phyloP scores from a whole-genome alignment of 139 green algal species.

The Picochlorum sp. region DNA sequence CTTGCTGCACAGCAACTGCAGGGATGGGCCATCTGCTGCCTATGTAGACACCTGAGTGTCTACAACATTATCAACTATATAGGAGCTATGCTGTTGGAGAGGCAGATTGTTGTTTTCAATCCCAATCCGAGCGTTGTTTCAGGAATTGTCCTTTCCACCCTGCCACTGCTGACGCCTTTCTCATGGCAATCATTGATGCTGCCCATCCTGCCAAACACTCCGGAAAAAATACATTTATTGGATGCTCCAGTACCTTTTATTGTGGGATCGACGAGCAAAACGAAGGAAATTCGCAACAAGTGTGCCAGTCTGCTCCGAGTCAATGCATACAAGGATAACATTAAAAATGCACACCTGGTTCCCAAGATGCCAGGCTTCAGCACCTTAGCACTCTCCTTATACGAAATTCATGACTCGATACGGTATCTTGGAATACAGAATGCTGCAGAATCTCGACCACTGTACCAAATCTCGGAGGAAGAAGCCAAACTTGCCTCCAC shows the following conservation, averaged over 20 bases:
- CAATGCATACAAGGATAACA: conserved; percentile 79
- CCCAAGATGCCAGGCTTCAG: conserved; percentile 45
- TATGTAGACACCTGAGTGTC: conserved; percentile 68
- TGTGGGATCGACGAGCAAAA: conserved; percentile 82
- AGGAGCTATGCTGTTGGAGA: conserved; percentile 72
- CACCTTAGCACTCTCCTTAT: conserved; percentile 38
- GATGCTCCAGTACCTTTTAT: conserved; percentile 71
- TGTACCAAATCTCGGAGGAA: conserved; percentile 17
- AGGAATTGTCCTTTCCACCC: conserved; percentile 58
- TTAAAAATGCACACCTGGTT: conserved; percentile 38
- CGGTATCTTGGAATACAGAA: conserved; percentile 9
- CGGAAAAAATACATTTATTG: conserved; percentile 32
- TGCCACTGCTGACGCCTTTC: conserved; percentile 78
- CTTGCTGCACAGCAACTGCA: conserved; percentile 22
- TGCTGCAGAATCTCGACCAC: conserved; percentile 7
- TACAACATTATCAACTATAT: conserved; percentile 73
- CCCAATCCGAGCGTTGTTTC: conserved; percentile 67
- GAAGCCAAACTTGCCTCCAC: conserved; percentile 1
- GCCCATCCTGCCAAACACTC: conserved; percentile 57
- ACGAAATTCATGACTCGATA: conserved; percentile 49
- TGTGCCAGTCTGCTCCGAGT: conserved; percentile 58
- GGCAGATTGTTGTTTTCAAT: conserved; percentile 81
- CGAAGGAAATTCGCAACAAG: conserved; percentile 53
- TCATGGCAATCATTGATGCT: conserved; percentile 79
- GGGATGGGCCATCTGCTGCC: conserved; percentile 56